Evolutionary conservation across 2,329 filamentous ascomycete species (phyloP).

Genomic region (Onygena corvina): DNA sequence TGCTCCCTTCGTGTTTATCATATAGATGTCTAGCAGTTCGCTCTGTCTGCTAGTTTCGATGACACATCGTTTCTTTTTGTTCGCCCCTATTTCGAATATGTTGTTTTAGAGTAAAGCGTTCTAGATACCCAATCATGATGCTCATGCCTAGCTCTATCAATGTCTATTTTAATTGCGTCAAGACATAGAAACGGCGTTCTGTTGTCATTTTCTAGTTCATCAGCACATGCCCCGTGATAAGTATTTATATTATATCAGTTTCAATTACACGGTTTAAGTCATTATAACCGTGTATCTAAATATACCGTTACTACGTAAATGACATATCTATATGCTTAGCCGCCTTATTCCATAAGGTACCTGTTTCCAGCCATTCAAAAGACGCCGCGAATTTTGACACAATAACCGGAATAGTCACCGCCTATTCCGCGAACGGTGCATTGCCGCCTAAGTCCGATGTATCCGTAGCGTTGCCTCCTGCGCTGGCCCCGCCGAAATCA

Average conservation of each 20-base stretch:
- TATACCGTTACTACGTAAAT: too few relatives aligned
- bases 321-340: too few relatives aligned
- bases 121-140: constrained; percentile 6
- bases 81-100: not conserved
- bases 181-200: not conserved
- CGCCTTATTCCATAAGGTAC: not conserved
- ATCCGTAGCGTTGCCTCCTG: constrained; percentile 3
- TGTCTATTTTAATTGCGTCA: constrained; percentile 8
- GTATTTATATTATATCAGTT: too few relatives aligned
- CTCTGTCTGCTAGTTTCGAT: not conserved
- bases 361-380: not conserved
- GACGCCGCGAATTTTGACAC: not conserved
- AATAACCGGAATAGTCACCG: not conserved
- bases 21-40: constrained; percentile 7
- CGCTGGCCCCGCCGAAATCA: constrained; percentile 43
- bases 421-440: constrained; percentile 5
- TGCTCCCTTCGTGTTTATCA: constrained; percentile 14
- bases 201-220: too few relatives aligned
- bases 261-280: too few relatives aligned
- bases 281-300: too few relatives aligned
- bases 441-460: constrained; percentile 4
- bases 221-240: too few relatives aligned
- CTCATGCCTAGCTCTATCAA: constrained; percentile 1
- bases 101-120: not conserved
- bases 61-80: not conserved